Evolutionary conservation across 2,329 filamentous ascomycete genomes (phyloP).

Genomic region (Fonsecaea nubica): DNA sequence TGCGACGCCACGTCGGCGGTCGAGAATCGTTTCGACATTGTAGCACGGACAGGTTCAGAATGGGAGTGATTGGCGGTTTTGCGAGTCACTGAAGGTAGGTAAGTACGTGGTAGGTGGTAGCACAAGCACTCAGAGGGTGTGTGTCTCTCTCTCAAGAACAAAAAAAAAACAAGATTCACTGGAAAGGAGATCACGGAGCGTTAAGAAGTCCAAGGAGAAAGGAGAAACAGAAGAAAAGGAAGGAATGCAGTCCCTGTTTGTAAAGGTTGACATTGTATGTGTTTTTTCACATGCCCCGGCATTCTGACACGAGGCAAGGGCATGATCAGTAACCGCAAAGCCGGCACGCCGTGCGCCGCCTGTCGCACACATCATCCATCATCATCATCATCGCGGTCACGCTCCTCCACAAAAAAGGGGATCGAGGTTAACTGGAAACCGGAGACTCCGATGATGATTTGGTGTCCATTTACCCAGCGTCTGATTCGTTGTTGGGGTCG

Average conservation of each 20-base stretch:
- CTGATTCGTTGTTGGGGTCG: slow-evolving; percentile 23
- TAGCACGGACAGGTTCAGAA: slow-evolving; percentile 39
- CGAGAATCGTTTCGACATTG: slow-evolving; percentile 88
- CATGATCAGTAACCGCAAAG: slow-evolving; percentile 3
- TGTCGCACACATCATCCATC: background rate
- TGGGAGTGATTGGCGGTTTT: background rate
- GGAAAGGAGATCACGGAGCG: slow-evolving; percentile 2
- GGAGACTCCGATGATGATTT: slow-evolving; percentile 25
- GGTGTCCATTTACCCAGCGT: slow-evolving; percentile 10
- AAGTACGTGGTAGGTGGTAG: background rate
- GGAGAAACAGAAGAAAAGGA: no score
- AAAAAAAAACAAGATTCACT: background rate
- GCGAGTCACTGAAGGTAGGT: background rate
- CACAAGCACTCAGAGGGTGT: background rate
- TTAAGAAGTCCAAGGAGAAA: background rate
- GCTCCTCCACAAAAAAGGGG: slow-evolving; percentile 15
- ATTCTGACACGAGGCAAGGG: background rate
- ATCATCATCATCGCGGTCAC: slow-evolving; percentile 15
- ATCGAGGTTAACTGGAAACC: slow-evolving; percentile 5
- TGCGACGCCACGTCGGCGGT: slow-evolving; percentile 86
- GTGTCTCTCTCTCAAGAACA: no score
- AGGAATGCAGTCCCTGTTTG: background rate
- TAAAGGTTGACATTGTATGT: background rate
- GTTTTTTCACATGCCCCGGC: slow-evolving; percentile 21
- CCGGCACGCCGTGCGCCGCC: background rate